These are phyloP conservation scores for Phytophthora chlamydospora DNA, from an alignment of 352 stramenopile genomes.

Conservation along the genomic window DNA sequence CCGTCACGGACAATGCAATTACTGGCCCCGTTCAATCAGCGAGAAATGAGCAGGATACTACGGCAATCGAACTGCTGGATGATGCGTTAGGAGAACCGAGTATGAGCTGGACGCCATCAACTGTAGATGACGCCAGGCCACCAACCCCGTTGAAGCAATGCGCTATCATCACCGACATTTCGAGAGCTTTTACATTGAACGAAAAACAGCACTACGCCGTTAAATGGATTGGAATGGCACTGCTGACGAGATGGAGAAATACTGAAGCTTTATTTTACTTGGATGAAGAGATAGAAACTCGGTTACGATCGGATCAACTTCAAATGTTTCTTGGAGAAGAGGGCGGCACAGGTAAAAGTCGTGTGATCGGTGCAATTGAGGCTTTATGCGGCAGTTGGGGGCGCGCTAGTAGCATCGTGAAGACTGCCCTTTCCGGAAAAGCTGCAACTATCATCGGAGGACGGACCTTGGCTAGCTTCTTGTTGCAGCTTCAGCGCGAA, in stretches of 20 bases:
- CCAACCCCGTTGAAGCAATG: background rate
- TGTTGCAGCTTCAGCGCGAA: background rate
- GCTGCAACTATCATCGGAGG: conserved; percentile 3
- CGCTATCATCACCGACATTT: conserved; percentile 1
- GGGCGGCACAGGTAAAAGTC: conserved; percentile 1
- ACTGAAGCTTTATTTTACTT: background rate
- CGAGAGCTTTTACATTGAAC: background rate
- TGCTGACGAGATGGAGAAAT: conserved; percentile 8
- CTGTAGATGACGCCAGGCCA: background rate
- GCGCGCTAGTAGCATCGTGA: background rate
- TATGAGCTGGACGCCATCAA: background rate
- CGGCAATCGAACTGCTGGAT: conserved; percentile 2
- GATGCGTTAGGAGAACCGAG: background rate
- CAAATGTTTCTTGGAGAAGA: conserved; percentile 3
- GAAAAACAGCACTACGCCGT: conserved; percentile 6
- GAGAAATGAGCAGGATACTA: background rate
- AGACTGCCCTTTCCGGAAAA: conserved; percentile 2
- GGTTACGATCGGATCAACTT: conserved; percentile 7
- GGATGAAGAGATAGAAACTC: background rate
- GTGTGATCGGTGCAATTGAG: conserved; percentile 1
- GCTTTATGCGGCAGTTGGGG: background rate
- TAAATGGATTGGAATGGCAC: background rate
- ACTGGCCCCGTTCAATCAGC: background rate
- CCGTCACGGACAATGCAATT: conserved; percentile 3
- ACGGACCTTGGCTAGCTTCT: conserved; percentile 2